Evolutionary conservation across 2,329 filamentous ascomycete species (phyloP).

Genomic region (Acrocalymma vagum): DNA sequence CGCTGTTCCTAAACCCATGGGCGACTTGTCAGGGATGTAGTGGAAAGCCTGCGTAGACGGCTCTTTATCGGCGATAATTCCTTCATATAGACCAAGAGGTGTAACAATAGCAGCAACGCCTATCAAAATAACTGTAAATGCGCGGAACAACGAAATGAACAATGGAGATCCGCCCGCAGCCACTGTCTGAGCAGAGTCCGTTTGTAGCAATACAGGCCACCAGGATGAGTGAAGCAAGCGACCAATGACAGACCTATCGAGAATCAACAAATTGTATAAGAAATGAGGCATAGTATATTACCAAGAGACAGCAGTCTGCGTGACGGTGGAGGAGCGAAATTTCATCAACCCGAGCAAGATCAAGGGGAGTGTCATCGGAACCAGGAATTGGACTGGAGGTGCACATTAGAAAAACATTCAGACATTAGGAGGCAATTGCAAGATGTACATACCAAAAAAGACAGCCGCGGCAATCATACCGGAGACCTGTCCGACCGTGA

Average conservation of each 20-base stretch:
- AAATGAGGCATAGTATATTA: constrained; percentile 23
- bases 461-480: constrained; percentile 51
- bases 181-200: constrained; percentile 46
- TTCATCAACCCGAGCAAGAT: constrained; percentile 14
- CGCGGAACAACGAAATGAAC: constrained; percentile 23
- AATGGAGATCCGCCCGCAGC: constrained; percentile 35
- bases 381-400: constrained; percentile 13
- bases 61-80: constrained; percentile 31
- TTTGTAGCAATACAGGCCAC: constrained; percentile 53
- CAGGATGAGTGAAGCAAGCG: constrained; percentile 47
- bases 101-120: constrained; percentile 56
- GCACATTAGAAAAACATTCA: constrained; percentile 1
- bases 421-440: background rate
- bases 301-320: constrained; percentile 26
- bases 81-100: constrained; percentile 57
- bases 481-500: constrained; percentile 50
- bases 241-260: constrained; percentile 46
- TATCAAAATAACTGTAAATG: constrained; percentile 36
- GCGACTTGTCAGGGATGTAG: constrained; percentile 48
- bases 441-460: constrained; percentile 34
- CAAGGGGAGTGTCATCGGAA: constrained; percentile 12
- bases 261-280: constrained; percentile 31
- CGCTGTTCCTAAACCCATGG: constrained; percentile 52
- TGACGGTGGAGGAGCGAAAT: constrained; percentile 5
- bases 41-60: constrained; percentile 37